Percentiles rank a stretch among this genome's conserved stretches.
Evolutionary conservation across 2,329 filamentous ascomycete genomes (phyloP).

Genomic region (Ciborinia camelliae): DNA sequence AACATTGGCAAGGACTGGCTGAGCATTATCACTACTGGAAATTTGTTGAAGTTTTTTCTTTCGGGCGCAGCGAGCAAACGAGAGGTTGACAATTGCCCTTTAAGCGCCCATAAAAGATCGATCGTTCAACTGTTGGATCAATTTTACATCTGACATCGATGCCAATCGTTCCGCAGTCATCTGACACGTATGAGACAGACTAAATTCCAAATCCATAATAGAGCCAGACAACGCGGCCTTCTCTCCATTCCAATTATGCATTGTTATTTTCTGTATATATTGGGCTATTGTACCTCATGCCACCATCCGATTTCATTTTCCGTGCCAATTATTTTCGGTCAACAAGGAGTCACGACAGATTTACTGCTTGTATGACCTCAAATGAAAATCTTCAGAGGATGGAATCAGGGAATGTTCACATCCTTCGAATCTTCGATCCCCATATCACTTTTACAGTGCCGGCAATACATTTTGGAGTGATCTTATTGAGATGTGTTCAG

Average conservation of each 20-base stretch:
- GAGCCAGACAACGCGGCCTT: neutral
- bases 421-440: neutral
- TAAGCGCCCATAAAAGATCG: neutral
- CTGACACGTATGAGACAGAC: neutral
- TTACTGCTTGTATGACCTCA: neutral
- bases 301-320: neutral
- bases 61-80: neutral
- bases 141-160: neutral
- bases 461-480: neutral
- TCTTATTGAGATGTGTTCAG: neutral
- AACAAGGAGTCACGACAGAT: neutral
- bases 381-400: neutral
- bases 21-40: neutral
- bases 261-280: neutral
- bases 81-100: neutral
- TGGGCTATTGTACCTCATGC: neutral
- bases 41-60: neutral
- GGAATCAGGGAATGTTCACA: neutral
- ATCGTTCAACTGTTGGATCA: conserved; percentile 1
- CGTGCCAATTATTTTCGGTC: neutral
- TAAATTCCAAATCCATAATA: neutral
- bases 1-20: neutral
- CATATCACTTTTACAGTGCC: neutral
- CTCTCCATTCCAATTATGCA: too few relatives aligned
- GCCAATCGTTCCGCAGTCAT: conserved; percentile 7